Conservation (phyloP, 2,329 filamentous ascomycete species). For the Paramyrothecium roridum region DNA sequence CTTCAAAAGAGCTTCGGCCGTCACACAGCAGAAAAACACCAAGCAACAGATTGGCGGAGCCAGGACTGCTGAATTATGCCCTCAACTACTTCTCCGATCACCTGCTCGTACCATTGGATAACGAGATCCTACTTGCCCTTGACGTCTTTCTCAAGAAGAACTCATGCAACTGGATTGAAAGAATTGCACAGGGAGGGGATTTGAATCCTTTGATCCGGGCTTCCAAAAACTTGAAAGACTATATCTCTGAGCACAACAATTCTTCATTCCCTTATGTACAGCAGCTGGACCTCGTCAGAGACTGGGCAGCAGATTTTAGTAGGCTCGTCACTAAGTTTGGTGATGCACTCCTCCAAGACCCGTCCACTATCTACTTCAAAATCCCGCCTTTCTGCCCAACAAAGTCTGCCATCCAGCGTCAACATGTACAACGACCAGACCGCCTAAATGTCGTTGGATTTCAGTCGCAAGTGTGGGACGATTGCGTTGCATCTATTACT, state of each 20-base stretch:
- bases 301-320: conserved; percentile 27
- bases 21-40: conserved; percentile 10
- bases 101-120: conserved; percentile 11
- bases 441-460: conserved; percentile 9
- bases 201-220: conserved; percentile 15
- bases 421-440: too few species aligned
- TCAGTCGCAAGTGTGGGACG: conserved; percentile 11
- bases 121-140: conserved; percentile 5
- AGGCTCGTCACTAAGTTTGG: conserved; percentile 28
- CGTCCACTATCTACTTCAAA: too few species aligned
- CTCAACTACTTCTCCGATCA: not conserved
- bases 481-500: conserved; percentile 11
- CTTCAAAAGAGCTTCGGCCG: conserved; percentile 11
- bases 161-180: not conserved
- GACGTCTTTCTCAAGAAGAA: not conserved
- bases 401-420: too few species aligned
- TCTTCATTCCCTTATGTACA: too few species aligned
- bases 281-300: not conserved
- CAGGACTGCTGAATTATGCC: conserved; percentile 12
- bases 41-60: conserved; percentile 3
- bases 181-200: conserved; percentile 1
- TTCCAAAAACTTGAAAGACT: conserved; percentile 17
- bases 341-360: conserved; percentile 3
- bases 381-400: too few species aligned
- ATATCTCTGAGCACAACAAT: conserved; percentile 9